phyloP scores from a whole-genome alignment of 164 flowering plant genomes.

The Aristolochia contorta region DNA sequence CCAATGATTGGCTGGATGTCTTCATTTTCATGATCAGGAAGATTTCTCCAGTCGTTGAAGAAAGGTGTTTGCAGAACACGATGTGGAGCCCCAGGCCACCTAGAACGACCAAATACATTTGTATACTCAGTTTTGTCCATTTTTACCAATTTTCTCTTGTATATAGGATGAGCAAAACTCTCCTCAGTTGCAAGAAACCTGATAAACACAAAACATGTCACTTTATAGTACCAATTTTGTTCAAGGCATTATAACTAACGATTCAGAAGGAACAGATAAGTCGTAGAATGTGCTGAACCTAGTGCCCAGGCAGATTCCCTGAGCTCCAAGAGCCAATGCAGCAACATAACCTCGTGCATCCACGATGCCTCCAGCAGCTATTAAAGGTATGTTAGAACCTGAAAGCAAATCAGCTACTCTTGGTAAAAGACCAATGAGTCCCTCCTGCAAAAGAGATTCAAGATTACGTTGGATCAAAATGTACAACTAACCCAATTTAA shows the following conservation, averaged over 20 bases:
- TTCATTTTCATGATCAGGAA: conserved; percentile 61
- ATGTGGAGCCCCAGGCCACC: conserved; percentile 94
- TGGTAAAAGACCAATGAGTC: conserved; percentile 53
- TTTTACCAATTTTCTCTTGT: conserved; percentile 68
- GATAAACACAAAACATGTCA: no score
- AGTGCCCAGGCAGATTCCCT: conserved; percentile 68
- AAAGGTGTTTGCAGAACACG: conserved; percentile 67
- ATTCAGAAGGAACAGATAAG: neutral
- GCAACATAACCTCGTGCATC: conserved; percentile 93
- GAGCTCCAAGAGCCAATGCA: conserved; percentile 88
- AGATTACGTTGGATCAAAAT: neutral
- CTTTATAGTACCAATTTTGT: no score
- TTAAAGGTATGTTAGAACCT: conserved; percentile 45
- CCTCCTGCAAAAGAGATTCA: conserved; percentile 43
- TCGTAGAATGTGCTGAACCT: conserved; percentile 29
- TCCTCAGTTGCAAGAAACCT: conserved; percentile 88
- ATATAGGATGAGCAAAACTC: conserved; percentile 78
- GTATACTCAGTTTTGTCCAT: conserved; percentile 59
- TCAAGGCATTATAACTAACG: neutral
- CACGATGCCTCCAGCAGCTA: conserved; percentile 87
- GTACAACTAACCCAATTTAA: neutral
- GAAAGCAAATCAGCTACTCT: conserved; percentile 70
- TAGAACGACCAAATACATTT: conserved; percentile 65
- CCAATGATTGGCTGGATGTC: conserved; percentile 66
- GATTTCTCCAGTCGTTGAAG: conserved; percentile 43